Evolutionary conservation across 164 flowering plant species (phyloP), one percentile per base, ranked within the genome.

Genomic region (Chloranthus sessilifolius): DNA sequence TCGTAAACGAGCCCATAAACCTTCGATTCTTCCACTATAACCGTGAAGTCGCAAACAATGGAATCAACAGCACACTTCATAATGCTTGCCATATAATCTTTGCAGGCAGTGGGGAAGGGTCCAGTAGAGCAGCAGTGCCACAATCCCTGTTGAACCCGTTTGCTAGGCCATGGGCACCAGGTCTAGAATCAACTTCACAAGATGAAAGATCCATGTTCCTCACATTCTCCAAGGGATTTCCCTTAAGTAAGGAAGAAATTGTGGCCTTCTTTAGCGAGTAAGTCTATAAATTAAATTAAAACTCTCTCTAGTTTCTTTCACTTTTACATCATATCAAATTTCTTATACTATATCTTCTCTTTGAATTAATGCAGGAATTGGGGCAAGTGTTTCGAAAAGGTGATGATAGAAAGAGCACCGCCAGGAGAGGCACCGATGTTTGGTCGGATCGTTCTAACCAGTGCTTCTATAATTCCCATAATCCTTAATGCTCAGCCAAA

Each of bases 11-110:
- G 17, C 48, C 48, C n/a, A 24, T 44, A 16, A 44, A 25, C 48
- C 48, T 44, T 8, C 26, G 48, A 2, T 44, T 44, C 48, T 44
- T 44, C 48, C 48, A 44, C 15, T 25, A 44, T 31, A 24, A 44
- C 30, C 48, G n/a, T 9, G 48, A 44, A 2, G 16, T 44, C 1
- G 30, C 48, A 6, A 12, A 28, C 2, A 9, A 14, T 9, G 48
- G 48, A 22, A n/a, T 44, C 0, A 5, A 12, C 48, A 28, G 26
- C 6, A 11, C n/a, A 7, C 30, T 44, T 17, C 48, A 44, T 2
- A 44, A 25, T 0, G 25, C 26, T 19, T 44, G 48, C 17, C 14
- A 44, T n/a, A 11, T 24, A 15, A 44, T 44, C 15, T 44, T 24
- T 25, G 15, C 15, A 12, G 48, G 26, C 30, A 25, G 7, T 12